Conservation (phyloP, 352 stramenopile genomes). For the Phytopythium helicoides region DNA sequence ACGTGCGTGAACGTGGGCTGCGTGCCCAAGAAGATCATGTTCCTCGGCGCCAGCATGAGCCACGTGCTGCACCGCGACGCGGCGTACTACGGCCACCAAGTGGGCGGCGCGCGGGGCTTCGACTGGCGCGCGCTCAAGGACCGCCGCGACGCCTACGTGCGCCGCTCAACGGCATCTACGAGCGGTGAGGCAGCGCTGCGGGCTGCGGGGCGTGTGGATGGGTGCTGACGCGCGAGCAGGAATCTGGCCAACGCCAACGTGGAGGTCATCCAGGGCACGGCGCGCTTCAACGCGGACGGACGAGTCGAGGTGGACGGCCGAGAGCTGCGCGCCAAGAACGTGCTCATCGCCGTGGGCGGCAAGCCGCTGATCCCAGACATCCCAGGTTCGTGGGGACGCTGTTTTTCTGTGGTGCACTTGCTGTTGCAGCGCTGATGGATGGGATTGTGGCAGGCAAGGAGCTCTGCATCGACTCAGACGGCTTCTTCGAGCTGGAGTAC, state of each 20-base stretch:
- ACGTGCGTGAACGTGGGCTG: slow-evolving; percentile 99
- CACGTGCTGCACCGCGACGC: slow-evolving; percentile 56
- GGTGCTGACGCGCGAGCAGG: slow-evolving; percentile 14
- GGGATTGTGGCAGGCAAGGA: slow-evolving; percentile 61
- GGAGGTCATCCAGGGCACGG: slow-evolving; percentile 84
- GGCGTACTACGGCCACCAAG: slow-evolving; percentile 58
- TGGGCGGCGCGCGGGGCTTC: slow-evolving; percentile 54
- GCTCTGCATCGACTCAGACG: slow-evolving; percentile 94
- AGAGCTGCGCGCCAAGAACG: slow-evolving; percentile 49
- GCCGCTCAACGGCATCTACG: slow-evolving; percentile 97
- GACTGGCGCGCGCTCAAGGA: slow-evolving; percentile 93
- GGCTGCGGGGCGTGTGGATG: no score
- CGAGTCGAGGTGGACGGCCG: slow-evolving; percentile 80
- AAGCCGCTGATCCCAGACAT: slow-evolving; percentile 59
- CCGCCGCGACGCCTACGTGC: slow-evolving; percentile 93
- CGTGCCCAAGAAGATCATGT: slow-evolving; percentile 99
- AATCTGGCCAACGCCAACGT: slow-evolving; percentile 92
- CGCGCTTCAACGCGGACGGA: slow-evolving; percentile 78
- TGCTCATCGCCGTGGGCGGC: slow-evolving; percentile 64
- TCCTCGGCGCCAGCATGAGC: slow-evolving; percentile 61
- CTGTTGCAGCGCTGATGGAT: not conserved
- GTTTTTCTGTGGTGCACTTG: no score
- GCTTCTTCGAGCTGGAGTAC: slow-evolving; percentile 95
- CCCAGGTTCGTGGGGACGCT: slow-evolving; percentile 23
- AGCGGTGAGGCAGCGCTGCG: slow-evolving; percentile 26